Evolutionary conservation across 345 rosid genomes (phyloP).

Genomic region (Mallotus nudiflorus): DNA sequence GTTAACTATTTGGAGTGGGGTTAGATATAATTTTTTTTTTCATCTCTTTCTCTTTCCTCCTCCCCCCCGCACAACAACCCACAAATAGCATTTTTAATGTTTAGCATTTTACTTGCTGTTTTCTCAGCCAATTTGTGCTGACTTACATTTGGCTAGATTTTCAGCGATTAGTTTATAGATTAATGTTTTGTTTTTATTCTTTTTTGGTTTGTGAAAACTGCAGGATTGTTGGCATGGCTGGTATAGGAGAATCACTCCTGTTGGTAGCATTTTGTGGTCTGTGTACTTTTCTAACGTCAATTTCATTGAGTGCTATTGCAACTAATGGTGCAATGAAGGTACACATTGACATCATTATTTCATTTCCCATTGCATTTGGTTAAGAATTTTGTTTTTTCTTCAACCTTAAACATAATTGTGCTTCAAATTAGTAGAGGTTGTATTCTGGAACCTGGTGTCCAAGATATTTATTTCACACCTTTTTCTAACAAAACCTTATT

Average conservation of each 20-base stretch:
- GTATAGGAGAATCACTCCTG: slow-evolving; percentile 75
- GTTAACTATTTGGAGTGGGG: background rate
- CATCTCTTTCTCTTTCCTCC: too few species aligned
- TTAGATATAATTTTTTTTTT: background rate
- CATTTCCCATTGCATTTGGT: background rate
- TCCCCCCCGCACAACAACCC: too few species aligned
- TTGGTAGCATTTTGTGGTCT: slow-evolving; percentile 86
- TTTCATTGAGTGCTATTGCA: slow-evolving; percentile 98
- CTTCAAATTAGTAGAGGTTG: background rate
- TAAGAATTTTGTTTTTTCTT: background rate
- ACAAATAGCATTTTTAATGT: background rate
- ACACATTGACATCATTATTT: background rate
- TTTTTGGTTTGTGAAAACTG: slow-evolving; percentile 10
- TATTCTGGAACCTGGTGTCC: too few species aligned
- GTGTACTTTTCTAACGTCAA: slow-evolving; percentile 90
- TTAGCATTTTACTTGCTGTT: background rate
- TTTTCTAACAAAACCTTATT: too few species aligned
- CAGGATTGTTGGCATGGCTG: slow-evolving; percentile 99
- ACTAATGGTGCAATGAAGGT: slow-evolving; percentile 99
- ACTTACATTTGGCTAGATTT: background rate
- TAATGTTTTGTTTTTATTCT: background rate
- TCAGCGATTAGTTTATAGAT: background rate
- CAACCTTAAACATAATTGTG: background rate
- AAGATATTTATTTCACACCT: too few species aligned
- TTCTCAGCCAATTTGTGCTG: background rate